A percentile compares a stretch with the other conserved stretches of the same genome.
These are phyloP conservation scores for Myriosclerotinia scirpicola DNA, from an alignment of 2,329 filamentous ascomycete genomes.

Conservation along the genomic window DNA sequence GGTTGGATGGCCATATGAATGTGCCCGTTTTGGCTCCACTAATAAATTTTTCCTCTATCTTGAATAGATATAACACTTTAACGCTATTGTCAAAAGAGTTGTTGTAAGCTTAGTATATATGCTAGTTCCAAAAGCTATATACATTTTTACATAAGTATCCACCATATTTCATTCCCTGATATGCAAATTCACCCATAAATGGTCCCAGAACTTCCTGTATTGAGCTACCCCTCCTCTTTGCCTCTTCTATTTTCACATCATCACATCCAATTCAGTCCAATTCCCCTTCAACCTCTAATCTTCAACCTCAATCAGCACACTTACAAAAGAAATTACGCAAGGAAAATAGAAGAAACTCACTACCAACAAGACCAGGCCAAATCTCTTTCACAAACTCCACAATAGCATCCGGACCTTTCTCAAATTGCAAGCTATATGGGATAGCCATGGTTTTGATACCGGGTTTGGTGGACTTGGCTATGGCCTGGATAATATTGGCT, in stretches of 20 bases:
- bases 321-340: neutral
- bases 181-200: neutral
- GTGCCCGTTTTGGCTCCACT: neutral
- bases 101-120: no score
- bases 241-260: no score
- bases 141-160: no score
- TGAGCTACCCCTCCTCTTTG: neutral
- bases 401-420: slow-evolving; percentile 55
- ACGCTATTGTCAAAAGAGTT: neutral
- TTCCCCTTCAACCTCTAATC: neutral
- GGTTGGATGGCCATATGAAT: neutral
- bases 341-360: slow-evolving; percentile 1
- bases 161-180: neutral
- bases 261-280: neutral
- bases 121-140: no score
- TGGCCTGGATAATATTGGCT: slow-evolving; percentile 46
- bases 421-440: slow-evolving; percentile 54
- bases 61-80: no score
- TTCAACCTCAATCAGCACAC: neutral
- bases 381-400: slow-evolving; percentile 52
- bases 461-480: slow-evolving; percentile 47
- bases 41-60: neutral
- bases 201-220: neutral
- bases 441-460: slow-evolving; percentile 53
- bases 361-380: slow-evolving; percentile 32